Conservation (phyloP, 352 stramenopile species). For the Pythium myriotylum region DNA sequence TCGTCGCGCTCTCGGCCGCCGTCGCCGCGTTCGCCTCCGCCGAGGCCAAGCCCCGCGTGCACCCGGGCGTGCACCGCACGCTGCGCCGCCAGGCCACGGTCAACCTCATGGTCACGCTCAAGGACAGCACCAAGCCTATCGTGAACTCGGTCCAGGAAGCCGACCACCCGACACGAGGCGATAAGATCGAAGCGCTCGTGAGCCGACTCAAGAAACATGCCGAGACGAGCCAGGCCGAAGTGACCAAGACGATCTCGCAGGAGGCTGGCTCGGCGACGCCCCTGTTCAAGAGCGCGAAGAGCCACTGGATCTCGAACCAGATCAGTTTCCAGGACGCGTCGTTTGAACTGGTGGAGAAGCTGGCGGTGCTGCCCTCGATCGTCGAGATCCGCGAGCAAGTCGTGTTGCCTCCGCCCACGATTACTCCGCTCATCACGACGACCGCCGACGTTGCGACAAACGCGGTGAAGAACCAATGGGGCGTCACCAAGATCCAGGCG, state of each 20-base stretch:
- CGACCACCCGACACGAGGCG: constrained; percentile 17
- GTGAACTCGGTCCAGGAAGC: constrained; percentile 21
- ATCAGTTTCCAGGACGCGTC: constrained; percentile 29
- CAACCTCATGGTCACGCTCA: constrained; percentile 40
- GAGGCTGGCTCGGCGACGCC: constrained; percentile 20
- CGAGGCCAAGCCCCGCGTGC: constrained; percentile 13
- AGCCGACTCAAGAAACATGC: constrained; percentile 6
- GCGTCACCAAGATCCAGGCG: constrained; percentile 18
- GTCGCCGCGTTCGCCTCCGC: background rate
- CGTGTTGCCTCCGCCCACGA: background rate
- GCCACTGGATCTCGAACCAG: constrained; percentile 38
- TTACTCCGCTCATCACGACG: background rate
- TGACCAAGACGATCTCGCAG: constrained; percentile 13
- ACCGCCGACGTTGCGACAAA: background rate
- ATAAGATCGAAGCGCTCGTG: constrained; percentile 17
- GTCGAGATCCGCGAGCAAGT: constrained; percentile 9
- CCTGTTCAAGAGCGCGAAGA: constrained; percentile 23
- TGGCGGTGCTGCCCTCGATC: background rate
- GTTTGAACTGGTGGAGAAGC: constrained; percentile 21
- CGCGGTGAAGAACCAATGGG: constrained; percentile 17
- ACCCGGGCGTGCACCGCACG: constrained; percentile 30
- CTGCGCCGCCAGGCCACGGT: constrained; percentile 34
- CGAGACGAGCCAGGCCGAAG: constrained; percentile 1
- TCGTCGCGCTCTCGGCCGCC: background rate
- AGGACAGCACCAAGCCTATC: constrained; percentile 21